These are phyloP conservation scores for Solanum commersonii DNA, from an alignment of 257 asterid species.

Conservation along the genomic window DNA sequence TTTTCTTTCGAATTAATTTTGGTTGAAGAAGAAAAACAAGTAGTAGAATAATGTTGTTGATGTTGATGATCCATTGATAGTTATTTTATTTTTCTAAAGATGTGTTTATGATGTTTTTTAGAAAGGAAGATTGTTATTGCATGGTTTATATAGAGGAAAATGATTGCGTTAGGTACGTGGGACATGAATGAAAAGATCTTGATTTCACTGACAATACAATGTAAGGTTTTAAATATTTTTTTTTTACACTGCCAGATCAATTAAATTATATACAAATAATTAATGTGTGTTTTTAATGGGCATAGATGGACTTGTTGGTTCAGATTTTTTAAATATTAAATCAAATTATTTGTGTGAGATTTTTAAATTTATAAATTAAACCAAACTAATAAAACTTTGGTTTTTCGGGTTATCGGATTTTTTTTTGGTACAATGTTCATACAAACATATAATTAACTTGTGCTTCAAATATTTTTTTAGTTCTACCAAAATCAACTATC, in stretches of 20 bases:
- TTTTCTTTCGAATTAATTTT: conserved; percentile 4
- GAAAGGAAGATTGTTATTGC: neutral
- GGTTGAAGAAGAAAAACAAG: conserved; percentile 12
- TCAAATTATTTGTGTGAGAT: too few species aligned
- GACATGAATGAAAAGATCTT: neutral
- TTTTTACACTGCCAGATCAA: neutral
- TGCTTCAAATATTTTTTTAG: too few species aligned
- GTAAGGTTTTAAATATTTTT: neutral
- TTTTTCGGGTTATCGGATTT: too few species aligned
- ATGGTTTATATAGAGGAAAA: conserved; percentile 8
- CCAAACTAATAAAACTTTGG: neutral
- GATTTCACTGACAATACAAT: neutral
- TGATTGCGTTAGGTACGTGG: conserved; percentile 8
- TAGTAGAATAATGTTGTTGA: neutral
- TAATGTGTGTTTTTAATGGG: too few species aligned
- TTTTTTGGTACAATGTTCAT: too few species aligned
- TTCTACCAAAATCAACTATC: neutral
- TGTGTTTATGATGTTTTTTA: neutral
- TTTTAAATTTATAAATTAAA: too few species aligned
- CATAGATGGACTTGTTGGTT: too few species aligned
- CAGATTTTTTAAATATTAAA: too few species aligned
- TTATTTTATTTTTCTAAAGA: neutral
- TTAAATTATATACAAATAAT: neutral
- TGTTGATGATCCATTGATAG: neutral
- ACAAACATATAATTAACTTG: too few species aligned